These are phyloP conservation scores for Scutellaria minor DNA, from an alignment of 257 asterid genomes.

Conservation along the genomic window DNA sequence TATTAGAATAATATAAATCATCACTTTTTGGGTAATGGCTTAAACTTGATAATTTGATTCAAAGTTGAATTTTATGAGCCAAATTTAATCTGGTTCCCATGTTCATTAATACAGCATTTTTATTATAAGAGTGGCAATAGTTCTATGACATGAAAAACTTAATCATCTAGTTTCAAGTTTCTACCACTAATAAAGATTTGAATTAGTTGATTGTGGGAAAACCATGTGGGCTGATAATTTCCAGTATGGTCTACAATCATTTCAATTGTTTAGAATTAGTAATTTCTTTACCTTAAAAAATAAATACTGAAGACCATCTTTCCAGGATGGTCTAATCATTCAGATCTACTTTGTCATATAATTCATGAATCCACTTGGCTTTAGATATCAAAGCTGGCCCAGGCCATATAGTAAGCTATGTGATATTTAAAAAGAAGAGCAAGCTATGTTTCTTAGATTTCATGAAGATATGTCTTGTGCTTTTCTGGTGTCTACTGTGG, in stretches of 20 bases:
- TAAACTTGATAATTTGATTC: slow-evolving; percentile 1
- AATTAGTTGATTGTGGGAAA: slow-evolving; percentile 2
- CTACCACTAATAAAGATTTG: background rate
- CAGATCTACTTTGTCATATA: background rate
- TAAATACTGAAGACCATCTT: background rate
- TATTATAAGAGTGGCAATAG: background rate
- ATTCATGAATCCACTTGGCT: background rate
- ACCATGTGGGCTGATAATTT: background rate
- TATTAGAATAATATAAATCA: background rate
- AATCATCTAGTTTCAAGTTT: slow-evolving; percentile 10
- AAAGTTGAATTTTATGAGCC: background rate
- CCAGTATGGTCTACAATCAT: background rate
- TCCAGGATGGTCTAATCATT: background rate
- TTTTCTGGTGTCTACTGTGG: background rate
- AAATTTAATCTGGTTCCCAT: slow-evolving; percentile 9
- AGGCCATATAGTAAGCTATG: background rate
- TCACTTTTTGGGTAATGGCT: slow-evolving; percentile 14
- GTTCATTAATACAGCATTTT: slow-evolving; percentile 2
- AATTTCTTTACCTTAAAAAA: background rate
- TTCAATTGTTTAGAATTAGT: slow-evolving; percentile 1
- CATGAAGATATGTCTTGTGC: background rate
- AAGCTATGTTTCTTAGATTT: background rate
- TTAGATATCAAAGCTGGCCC: slow-evolving; percentile 7
- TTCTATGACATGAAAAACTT: background rate
- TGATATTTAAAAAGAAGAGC: background rate